These are phyloP conservation scores for Trypanosoma brucei DNA, from an alignment of 208 protist species.

Conservation along the genomic window DNA sequence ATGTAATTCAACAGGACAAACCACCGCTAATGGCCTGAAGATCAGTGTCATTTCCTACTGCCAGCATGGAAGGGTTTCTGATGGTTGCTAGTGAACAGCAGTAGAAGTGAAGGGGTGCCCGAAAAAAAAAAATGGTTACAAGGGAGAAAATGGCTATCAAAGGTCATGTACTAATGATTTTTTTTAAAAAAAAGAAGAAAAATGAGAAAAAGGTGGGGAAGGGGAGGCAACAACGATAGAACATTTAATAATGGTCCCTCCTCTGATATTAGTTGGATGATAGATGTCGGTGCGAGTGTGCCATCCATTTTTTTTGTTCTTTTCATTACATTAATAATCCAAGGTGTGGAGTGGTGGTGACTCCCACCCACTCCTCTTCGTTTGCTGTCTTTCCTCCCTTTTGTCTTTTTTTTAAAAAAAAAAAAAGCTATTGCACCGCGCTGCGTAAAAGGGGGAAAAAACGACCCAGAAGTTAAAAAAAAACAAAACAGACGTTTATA, in stretches of 20 bases:
- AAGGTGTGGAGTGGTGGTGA: not conserved
- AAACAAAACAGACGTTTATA: not conserved
- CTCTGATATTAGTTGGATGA: too few species aligned
- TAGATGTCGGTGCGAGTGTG: not conserved
- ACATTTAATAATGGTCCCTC: too few species aligned
- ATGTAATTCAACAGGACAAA: too few species aligned
- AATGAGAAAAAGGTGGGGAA: not conserved
- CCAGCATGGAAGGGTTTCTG: too few species aligned
- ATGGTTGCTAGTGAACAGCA: too few species aligned
- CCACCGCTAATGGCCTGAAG: too few species aligned
- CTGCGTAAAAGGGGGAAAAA: not conserved
- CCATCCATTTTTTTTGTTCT: not conserved
- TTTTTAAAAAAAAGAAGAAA: not conserved
- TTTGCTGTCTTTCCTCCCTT: not conserved
- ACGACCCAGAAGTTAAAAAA: slow-evolving; percentile 6
- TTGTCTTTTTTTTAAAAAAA: not conserved
- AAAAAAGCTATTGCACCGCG: not conserved
- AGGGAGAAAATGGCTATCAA: too few species aligned
- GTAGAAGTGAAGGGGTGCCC: too few species aligned
- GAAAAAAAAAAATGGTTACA: too few species aligned
- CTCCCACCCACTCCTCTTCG: not conserved
- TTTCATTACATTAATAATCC: slow-evolving; percentile 1
- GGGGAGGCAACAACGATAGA: too few species aligned
- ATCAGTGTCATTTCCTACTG: too few species aligned
- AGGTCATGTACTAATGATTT: too few species aligned